Percentiles rank a stretch among this genome's conserved stretches.
Evolutionary conservation across 345 rosid species (phyloP).

Genomic region (Gynandropsis gynandra): DNA sequence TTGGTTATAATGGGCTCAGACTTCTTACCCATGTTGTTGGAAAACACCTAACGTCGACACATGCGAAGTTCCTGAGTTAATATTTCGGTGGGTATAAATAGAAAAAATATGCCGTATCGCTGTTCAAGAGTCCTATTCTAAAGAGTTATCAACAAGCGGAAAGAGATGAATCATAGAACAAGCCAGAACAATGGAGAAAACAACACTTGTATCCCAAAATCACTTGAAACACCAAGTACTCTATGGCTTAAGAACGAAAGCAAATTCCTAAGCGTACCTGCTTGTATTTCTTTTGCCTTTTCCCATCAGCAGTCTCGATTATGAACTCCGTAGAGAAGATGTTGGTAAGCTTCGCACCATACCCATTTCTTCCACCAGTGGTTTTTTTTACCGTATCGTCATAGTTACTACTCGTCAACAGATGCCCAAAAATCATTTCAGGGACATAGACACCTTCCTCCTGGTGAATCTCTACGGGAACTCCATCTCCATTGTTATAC

Average conservation of each 20-base stretch:
- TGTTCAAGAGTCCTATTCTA: background rate
- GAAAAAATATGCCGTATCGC: background rate
- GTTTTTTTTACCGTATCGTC: constrained; percentile 83
- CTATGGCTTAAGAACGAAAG: no score
- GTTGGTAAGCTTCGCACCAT: constrained; percentile 92
- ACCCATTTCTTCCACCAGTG: constrained; percentile 94
- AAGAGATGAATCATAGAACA: no score
- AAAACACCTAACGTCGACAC: constrained; percentile 50
- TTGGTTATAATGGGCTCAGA: constrained; percentile 62
- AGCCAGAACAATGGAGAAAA: no score
- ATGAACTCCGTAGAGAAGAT: constrained; percentile 82
- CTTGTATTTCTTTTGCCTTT: constrained; percentile 69
- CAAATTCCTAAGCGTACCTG: constrained; percentile 38
- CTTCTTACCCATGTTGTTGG: constrained; percentile 81
- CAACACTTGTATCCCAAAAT: no score
- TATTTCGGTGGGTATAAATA: background rate
- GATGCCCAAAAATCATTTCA: constrained; percentile 87
- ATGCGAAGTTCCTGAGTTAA: background rate
- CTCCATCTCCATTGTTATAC: constrained; percentile 87
- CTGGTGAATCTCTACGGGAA: constrained; percentile 88
- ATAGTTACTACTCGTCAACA: constrained; percentile 86
- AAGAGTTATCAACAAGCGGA: no score
- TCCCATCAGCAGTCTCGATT: constrained; percentile 90
- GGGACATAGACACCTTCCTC: constrained; percentile 91
- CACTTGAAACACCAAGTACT: no score